Base-by-base conservation (phyloP, 176 grass and related monocot genomes). In the Musa schizocarpa region DNA sequence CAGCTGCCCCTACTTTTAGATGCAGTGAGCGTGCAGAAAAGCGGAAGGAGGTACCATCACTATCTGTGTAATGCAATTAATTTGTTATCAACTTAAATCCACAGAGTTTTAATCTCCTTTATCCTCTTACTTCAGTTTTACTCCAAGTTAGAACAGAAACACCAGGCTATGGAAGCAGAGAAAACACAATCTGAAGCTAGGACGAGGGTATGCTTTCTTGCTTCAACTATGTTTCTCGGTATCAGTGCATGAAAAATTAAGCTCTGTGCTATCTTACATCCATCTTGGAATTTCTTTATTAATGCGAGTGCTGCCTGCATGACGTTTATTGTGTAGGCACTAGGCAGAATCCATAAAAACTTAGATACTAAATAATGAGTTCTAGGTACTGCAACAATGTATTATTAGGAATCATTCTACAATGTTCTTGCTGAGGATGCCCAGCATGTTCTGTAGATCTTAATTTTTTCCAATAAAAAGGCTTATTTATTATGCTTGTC, bases 11-110 rank as follows among this genome's bases (percentile, higher is more conserved):
- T 17, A 9, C 22, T 73, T 87, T 87, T 57, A 81, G 68, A 82
- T 72, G 80, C 72, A 87, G 80, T 54, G 80, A 87, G 50, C 85
- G 85, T 64, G 85, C 85, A 61, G 76, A 87, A 61, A 87, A 83
- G 76, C 74, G 85, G 26, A 87, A 74, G 26, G 80, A 87, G 79
- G 85, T 87, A 69, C 67, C 54, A 76, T 59, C 27, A 48, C 59
- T 82, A 52, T 71, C 43, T 54, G 9, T 13, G 13, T 26, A 68
- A 16, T 55, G 52, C 8, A 58, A 20, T 56, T 26, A 24, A 22
- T 65, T 56, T 34, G 8, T 53, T 73, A 54, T 13, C 52, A 26
- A 4, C 6, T 5, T 25, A 26, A 55, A 56, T 56, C 23, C 53
- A 23, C 12, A 56, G 26, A 53, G 58, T 11, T 26, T 24, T 21